Base-by-base conservation (phyloP, 164 flowering plant genomes). In the Sextonia rubra region DNA sequence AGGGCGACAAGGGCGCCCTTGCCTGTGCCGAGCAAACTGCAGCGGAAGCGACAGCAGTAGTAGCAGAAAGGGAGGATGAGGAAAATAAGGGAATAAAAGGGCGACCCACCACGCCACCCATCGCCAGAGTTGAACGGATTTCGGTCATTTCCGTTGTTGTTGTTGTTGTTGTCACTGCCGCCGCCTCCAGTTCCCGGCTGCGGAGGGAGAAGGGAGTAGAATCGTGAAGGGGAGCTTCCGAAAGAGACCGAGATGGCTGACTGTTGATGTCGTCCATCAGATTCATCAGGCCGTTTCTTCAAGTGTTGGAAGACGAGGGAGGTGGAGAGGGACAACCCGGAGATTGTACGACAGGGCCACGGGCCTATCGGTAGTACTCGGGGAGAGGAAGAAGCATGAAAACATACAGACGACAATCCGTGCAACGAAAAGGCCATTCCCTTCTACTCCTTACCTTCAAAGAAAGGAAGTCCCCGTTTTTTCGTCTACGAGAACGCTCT, bases 141-240 rank as follows among this genome's bases (percentile, higher is more conserved):
- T 66, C 74, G 58, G 26, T 67, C 71, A 29, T 60, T 47, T 24
- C 74, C 73, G 56, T 71, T 66, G 66, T 73, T 75, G 74, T 69
- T 64, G 69, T 60, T 64, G 62, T 69, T 63, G 56, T 62, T 69
- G 29, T 44, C 48, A 55, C 64, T 48, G 30, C 58, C 30, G 27
- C 73, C 80, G 23, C 60, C 69, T 47, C 20, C 32, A 26, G 29
- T 58, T 12, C 25, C 27, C 3, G 44, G 17, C 5, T 15, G 47
- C 17, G 47, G 47, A 29, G 11, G 22, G 58, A 27, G 63, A 27
- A 44, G 60, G 12, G 17, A 30, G 37, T 23, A 2, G 23, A 24
- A 47, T 17, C 3, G 32, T n/a, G 29, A 65, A 49, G 68, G 18
- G 55, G n/a, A 20, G 32, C 23, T 47, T 8, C 1, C 14, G 60